Percentiles rank a stretch among this genome's conserved stretches.
Conservation (phyloP, 129 eudicot genomes). For the Saussurea involucrata region DNA sequence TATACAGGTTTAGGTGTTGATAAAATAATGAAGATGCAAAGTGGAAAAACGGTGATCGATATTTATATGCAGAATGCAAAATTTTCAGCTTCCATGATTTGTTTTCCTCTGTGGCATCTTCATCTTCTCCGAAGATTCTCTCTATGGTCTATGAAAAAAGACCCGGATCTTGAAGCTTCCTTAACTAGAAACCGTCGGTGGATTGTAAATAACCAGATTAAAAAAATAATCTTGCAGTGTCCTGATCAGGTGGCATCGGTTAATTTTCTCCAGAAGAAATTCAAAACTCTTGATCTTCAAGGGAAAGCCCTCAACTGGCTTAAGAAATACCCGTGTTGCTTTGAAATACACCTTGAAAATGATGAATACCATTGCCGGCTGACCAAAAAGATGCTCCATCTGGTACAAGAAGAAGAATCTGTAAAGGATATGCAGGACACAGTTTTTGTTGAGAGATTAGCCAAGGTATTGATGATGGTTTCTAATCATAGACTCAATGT, state of each 20-base stretch:
- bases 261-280: slow-evolving; percentile 65
- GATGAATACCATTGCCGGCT: slow-evolving; percentile 60
- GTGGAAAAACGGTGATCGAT: slow-evolving; percentile 22
- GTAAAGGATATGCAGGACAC: slow-evolving; percentile 66
- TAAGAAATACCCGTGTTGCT: slow-evolving; percentile 91
- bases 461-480: slow-evolving; percentile 88
- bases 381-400: slow-evolving; percentile 65
- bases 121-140: slow-evolving; percentile 42
- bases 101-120: slow-evolving; percentile 12
- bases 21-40: slow-evolving; percentile 5
- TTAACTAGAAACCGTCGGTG: slow-evolving; percentile 75
- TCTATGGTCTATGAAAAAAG: slow-evolving; percentile 95
- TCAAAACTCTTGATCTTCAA: slow-evolving; percentile 83
- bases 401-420: slow-evolving; percentile 78
- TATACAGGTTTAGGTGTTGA: slow-evolving; percentile 10
- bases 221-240: slow-evolving; percentile 66
- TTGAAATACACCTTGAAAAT: slow-evolving; percentile 51
- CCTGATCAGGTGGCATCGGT: slow-evolving; percentile 65
- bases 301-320: slow-evolving; percentile 89
- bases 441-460: slow-evolving; percentile 57
- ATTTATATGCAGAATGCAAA: slow-evolving; percentile 16
- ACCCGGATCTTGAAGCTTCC: slow-evolving; percentile 87
- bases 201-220: slow-evolving; percentile 83
- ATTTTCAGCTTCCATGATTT: not conserved
- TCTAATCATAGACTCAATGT: slow-evolving; percentile 60